Conservation (phyloP, 2,329 filamentous ascomycete genomes). For the Metarhizium rileyi region DNA sequence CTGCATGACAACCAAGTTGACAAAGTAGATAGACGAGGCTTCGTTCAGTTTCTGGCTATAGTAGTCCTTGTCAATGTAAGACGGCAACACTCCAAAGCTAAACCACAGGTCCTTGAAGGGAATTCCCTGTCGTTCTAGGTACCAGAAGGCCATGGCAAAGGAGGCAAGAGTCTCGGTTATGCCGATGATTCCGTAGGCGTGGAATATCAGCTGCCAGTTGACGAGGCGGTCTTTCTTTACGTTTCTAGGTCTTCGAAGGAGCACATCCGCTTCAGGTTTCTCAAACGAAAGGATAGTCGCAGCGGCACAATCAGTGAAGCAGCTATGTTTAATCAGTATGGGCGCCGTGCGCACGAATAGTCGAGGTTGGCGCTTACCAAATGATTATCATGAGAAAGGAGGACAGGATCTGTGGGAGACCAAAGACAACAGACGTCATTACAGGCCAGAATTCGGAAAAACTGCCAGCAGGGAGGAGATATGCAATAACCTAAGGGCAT, state of each 20-base stretch:
- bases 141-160: slow-evolving; percentile 60
- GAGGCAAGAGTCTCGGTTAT: slow-evolving; percentile 49
- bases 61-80: slow-evolving; percentile 40
- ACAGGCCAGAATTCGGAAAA: slow-evolving; percentile 71
- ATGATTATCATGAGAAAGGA: slow-evolving; percentile 65
- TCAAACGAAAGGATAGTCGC: slow-evolving; percentile 69
- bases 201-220: slow-evolving; percentile 60
- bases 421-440: slow-evolving; percentile 62
- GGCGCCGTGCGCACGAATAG: neutral
- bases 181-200: slow-evolving; percentile 64
- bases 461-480: slow-evolving; percentile 62
- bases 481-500: slow-evolving; percentile 37
- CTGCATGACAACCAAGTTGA: slow-evolving; percentile 75
- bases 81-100: slow-evolving; percentile 47
- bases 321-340: slow-evolving; percentile 29
- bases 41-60: slow-evolving; percentile 48
- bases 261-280: slow-evolving; percentile 64
- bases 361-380: slow-evolving; percentile 28
- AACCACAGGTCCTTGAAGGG: slow-evolving; percentile 59
- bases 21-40: slow-evolving; percentile 68
- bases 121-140: slow-evolving; percentile 51
- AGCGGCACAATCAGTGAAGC: slow-evolving; percentile 68
- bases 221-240: slow-evolving; percentile 63
- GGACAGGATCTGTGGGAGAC: slow-evolving; percentile 62
- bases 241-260: slow-evolving; percentile 58